phyloP scores from a whole-genome alignment of 2,329 filamentous ascomycete species.

The Aaosphaeria pasadenensis region DNA sequence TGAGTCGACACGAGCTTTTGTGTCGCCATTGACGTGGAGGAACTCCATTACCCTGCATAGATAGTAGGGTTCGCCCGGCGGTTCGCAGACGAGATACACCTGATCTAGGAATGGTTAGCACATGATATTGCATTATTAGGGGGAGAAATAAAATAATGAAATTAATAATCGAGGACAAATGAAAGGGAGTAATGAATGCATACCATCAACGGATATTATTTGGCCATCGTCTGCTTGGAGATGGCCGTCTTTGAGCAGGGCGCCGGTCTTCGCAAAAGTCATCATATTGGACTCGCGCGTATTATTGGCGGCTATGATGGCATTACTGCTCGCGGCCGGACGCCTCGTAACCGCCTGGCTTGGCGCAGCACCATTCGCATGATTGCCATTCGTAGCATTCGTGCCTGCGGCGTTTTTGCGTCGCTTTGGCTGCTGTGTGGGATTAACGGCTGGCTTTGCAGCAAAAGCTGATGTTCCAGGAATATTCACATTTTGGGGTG shows the following conservation, averaged over 20 bases:
- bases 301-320: slow-evolving; percentile 38
- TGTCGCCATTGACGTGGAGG: slow-evolving; percentile 70
- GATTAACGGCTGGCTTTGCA: slow-evolving; percentile 36
- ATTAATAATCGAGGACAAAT: slow-evolving; percentile 2
- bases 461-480: slow-evolving; percentile 60
- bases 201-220: slow-evolving; percentile 80
- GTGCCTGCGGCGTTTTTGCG: slow-evolving; percentile 68
- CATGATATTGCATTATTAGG: slow-evolving; percentile 4
- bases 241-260: slow-evolving; percentile 69
- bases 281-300: slow-evolving; percentile 78
- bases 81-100: slow-evolving; percentile 95
- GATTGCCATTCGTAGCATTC: slow-evolving; percentile 33
- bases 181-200: slow-evolving; percentile 17
- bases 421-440: slow-evolving; percentile 60
- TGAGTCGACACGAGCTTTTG: slow-evolving; percentile 72
- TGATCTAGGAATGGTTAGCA: slow-evolving; percentile 59
- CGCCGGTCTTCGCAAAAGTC: slow-evolving; percentile 73
- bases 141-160: slow-evolving; percentile 10
- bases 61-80: slow-evolving; percentile 96
- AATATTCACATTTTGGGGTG: slow-evolving; percentile 38
- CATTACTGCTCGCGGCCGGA: slow-evolving; percentile 28
- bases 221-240: slow-evolving; percentile 91
- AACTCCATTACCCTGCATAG: slow-evolving; percentile 98
- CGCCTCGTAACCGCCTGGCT: slow-evolving; percentile 37
- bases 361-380: slow-evolving; percentile 34